phyloP scores from a whole-genome alignment of 148 eudicot species.

The Rhododendron vialii region DNA sequence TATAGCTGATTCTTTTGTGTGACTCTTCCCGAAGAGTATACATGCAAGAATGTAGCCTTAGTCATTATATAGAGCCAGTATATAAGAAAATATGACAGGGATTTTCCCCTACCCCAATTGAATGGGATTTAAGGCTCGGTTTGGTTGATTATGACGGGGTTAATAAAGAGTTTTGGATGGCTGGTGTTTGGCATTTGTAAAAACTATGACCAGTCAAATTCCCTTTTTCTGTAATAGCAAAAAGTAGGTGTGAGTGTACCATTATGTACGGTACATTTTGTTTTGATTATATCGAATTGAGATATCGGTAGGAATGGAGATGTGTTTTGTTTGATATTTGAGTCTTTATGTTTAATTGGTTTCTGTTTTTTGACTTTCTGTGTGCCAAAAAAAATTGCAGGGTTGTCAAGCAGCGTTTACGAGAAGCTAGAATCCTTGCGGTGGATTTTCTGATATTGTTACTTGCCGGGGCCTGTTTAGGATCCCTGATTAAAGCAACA shows the following conservation, averaged over 20 bases:
- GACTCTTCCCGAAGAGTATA: neutral
- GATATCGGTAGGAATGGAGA: neutral
- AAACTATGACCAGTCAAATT: neutral
- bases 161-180: neutral
- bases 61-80: neutral
- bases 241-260: neutral
- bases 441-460: slow-evolving; percentile 57
- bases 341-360: neutral
- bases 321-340: neutral
- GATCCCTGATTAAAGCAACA: slow-evolving; percentile 40
- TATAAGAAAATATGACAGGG: neutral
- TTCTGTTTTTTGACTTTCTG: neutral
- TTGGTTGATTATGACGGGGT: neutral
- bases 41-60: neutral
- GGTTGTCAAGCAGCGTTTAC: slow-evolving; percentile 51
- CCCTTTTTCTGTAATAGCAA: neutral
- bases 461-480: slow-evolving; percentile 65
- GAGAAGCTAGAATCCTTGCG: slow-evolving; percentile 57
- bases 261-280: neutral
- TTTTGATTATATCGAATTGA: neutral
- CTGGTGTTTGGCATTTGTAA: neutral
- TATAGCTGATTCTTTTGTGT: neutral
- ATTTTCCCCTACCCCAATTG: neutral
- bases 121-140: neutral
- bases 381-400: slow-evolving; percentile 18